These are phyloP conservation scores for Beauveria bassiana DNA, from an alignment of 2,329 filamentous ascomycete species.

Conservation along the genomic window DNA sequence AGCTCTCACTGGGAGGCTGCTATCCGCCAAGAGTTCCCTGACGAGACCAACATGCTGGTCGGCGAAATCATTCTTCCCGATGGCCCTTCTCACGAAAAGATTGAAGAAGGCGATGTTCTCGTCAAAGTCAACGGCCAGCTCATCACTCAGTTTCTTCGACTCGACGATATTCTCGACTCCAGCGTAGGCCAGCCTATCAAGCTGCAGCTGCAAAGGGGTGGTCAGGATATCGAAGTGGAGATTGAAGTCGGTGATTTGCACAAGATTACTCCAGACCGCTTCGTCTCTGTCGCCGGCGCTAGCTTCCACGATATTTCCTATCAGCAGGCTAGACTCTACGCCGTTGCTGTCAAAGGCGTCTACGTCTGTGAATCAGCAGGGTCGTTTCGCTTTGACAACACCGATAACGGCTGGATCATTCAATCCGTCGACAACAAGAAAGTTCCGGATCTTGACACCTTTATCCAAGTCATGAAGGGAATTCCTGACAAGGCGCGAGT, in stretches of 20 bases:
- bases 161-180: conserved; percentile 88
- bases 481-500: conserved; percentile 80
- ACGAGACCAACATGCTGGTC: conserved; percentile 94
- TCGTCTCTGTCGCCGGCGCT: conserved; percentile 86
- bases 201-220: conserved; percentile 79
- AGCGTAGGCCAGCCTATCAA: conserved; percentile 73
- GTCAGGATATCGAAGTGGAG: conserved; percentile 77
- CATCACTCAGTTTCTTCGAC: conserved; percentile 82
- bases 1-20: conserved; percentile 79
- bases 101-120: conserved; percentile 91
- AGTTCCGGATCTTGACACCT: conserved; percentile 77
- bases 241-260: conserved; percentile 85
- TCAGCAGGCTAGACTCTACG: conserved; percentile 93
- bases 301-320: conserved; percentile 97
- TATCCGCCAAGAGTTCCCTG: conserved; percentile 75
- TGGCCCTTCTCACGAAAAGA: conserved; percentile 76
- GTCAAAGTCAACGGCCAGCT: conserved; percentile 90
- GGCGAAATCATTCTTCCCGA: conserved; percentile 90
- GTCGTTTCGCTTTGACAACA: conserved; percentile 89
- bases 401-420: conserved; percentile 87
- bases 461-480: conserved; percentile 81
- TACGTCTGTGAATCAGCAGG: conserved; percentile 90
- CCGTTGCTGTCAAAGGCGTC: conserved; percentile 84
- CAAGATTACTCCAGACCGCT: conserved; percentile 89
- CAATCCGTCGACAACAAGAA: conserved; percentile 89